These are phyloP conservation scores for Diaporthe citri DNA, from an alignment of 2,329 filamentous ascomycete species.

Conservation along the genomic window DNA sequence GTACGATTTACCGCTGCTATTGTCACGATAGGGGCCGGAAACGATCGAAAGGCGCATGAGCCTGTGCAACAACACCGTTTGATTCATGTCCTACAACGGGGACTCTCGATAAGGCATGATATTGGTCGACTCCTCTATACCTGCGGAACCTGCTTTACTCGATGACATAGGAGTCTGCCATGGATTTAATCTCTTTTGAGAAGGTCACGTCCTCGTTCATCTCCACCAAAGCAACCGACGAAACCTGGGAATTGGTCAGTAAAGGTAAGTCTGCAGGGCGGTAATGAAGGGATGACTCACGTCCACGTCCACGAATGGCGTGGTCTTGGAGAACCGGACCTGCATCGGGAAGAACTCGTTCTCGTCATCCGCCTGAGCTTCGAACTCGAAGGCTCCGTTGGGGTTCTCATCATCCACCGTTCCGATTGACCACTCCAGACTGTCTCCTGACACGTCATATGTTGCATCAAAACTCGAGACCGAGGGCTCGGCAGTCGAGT, in stretches of 20 bases:
- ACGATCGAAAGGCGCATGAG: not conserved
- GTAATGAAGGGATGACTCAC: slow-evolving; percentile 68
- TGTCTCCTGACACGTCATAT: slow-evolving; percentile 94
- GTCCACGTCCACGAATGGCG: slow-evolving; percentile 92
- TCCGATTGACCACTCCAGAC: slow-evolving; percentile 93
- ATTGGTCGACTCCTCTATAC: slow-evolving; percentile 35
- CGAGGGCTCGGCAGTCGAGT: slow-evolving; percentile 83
- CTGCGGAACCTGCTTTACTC: slow-evolving; percentile 64
- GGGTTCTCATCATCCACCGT: slow-evolving; percentile 85
- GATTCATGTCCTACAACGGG: slow-evolving; percentile 19
- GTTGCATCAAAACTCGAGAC: slow-evolving; percentile 94
- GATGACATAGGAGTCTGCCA: slow-evolving; percentile 81
- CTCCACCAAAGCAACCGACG: slow-evolving; percentile 77
- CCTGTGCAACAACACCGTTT: slow-evolving; percentile 12
- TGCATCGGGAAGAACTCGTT: slow-evolving; percentile 99
- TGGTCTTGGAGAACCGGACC: slow-evolving; percentile 86
- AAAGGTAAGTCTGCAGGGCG: not conserved
- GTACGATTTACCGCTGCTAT: not conserved
- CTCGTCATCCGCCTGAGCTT: slow-evolving; percentile 88
- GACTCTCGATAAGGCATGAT: slow-evolving; percentile 35
- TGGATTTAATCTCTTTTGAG: slow-evolving; percentile 83
- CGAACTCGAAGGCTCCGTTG: slow-evolving; percentile 93
- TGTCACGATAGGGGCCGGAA: not conserved
- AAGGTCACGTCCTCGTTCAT: slow-evolving; percentile 85
- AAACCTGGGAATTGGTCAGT: slow-evolving; percentile 61